A percentile compares a stretch with the other conserved stretches of the same genome.
Conservation (phyloP, 176 grass and related monocot species). For the Rhynchospora tenuis region DNA sequence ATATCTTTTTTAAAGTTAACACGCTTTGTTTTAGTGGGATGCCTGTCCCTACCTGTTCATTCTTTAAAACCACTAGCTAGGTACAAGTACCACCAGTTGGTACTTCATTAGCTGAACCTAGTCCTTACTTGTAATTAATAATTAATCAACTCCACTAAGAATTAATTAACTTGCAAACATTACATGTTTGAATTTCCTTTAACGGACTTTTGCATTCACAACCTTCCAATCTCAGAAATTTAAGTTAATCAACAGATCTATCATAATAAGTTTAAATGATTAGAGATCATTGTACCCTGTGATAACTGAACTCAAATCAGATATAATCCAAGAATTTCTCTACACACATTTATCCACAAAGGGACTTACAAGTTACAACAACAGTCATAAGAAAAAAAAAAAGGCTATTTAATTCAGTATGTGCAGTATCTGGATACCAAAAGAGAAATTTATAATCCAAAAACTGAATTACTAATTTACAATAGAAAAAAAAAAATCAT, state of each 20-base stretch:
- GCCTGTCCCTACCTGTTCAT: neutral
- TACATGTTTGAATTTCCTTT: neutral
- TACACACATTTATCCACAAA: neutral
- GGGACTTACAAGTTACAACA: neutral
- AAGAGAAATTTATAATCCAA: neutral
- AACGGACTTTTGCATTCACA: neutral
- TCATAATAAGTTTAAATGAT: neutral
- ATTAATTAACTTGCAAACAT: neutral
- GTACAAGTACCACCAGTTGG: conserved; percentile 23
- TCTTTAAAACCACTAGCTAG: neutral
- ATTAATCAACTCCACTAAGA: neutral
- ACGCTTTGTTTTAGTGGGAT: neutral
- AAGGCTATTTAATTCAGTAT: neutral
- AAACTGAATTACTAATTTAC: neutral
- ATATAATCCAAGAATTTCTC: neutral
- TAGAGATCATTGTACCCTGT: neutral
- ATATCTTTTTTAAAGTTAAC: neutral
- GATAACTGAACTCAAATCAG: neutral
- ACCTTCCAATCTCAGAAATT: neutral
- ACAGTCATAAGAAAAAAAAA: neutral
- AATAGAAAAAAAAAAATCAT: neutral
- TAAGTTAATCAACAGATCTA: neutral
- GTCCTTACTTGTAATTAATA: neutral
- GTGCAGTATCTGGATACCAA: neutral
- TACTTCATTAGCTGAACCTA: conserved; percentile 22